Conservation (phyloP, 495 filamentous ascomycete genomes). For the Baudoinia panamericana region DNA sequence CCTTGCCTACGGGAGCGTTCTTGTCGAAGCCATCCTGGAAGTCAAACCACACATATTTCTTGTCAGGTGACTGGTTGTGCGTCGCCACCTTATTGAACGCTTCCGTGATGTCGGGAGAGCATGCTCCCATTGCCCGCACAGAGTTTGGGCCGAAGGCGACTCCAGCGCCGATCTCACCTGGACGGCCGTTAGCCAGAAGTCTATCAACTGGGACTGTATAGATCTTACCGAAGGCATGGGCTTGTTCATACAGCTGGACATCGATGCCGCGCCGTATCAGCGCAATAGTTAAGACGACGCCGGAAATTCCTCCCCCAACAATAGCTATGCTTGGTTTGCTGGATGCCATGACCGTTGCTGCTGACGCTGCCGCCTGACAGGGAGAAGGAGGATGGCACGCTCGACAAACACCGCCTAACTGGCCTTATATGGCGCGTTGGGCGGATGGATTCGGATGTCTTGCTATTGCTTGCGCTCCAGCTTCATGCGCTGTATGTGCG, state of each 20-base stretch:
- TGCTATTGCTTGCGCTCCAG: too few relatives aligned
- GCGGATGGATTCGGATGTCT: too few relatives aligned
- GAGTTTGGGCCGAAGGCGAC: constrained; percentile 48
- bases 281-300: constrained; percentile 21
- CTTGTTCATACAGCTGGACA: constrained; percentile 20
- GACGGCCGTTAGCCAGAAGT: neutral
- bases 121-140: constrained; percentile 31
- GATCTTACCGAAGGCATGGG: constrained; percentile 13
- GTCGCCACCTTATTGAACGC: constrained; percentile 31
- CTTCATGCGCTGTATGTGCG: too few relatives aligned
- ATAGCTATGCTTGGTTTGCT: constrained; percentile 18
- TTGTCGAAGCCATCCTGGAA: constrained; percentile 19
- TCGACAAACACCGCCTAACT: too few relatives aligned
- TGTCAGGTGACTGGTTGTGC: constrained; percentile 18
- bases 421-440: too few relatives aligned
- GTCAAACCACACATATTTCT: constrained; percentile 21
- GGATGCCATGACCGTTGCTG: neutral
- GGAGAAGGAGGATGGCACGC: too few relatives aligned
- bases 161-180: constrained; percentile 28
- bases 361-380: too few relatives aligned
- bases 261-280: constrained; percentile 23
- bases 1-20: constrained; percentile 1
- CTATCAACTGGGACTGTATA: neutral
- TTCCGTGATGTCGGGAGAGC: constrained; percentile 35
- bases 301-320: constrained; percentile 25